phyloP scores from a whole-genome alignment of 164 flowering plant species.

The Liriodendron chinense region DNA sequence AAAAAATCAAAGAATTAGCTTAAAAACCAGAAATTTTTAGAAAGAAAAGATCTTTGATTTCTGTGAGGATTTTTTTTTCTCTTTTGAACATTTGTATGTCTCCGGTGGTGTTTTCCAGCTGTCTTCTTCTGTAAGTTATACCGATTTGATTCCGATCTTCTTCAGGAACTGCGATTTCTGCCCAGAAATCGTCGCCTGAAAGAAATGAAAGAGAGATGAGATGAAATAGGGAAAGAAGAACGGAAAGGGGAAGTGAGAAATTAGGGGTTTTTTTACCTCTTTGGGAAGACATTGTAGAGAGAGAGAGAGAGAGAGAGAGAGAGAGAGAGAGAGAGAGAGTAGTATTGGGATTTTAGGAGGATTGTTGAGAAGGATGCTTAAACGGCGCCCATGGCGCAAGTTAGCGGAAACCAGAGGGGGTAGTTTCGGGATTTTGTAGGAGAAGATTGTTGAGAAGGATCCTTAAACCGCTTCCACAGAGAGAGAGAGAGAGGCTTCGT shows the following conservation, averaged over 20 bases:
- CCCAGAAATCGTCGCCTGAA: slow-evolving; percentile 42
- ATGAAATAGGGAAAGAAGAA: neutral
- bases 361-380: too few relatives aligned
- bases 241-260: neutral
- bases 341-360: neutral
- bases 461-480: too few relatives aligned
- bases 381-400: too few relatives aligned
- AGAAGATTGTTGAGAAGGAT: too few relatives aligned
- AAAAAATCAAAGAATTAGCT: neutral
- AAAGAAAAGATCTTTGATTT: neutral
- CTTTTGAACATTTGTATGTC: slow-evolving; percentile 14
- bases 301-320: slow-evolving; percentile 9
- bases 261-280: slow-evolving; percentile 2
- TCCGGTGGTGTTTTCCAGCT: slow-evolving; percentile 5
- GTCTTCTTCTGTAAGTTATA: slow-evolving; percentile 45
- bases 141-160: slow-evolving; percentile 24
- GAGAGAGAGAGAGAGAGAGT: slow-evolving; percentile 5
- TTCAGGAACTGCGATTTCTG: slow-evolving; percentile 38
- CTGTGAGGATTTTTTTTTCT: neutral
- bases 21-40: neutral
- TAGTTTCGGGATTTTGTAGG: too few relatives aligned
- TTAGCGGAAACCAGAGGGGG: too few relatives aligned
- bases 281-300: slow-evolving; percentile 15
- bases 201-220: neutral
- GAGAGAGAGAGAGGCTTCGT: neutral